Evolutionary conservation across 2,329 filamentous ascomycete genomes (phyloP).

Genomic region (Penicillium sp.): DNA sequence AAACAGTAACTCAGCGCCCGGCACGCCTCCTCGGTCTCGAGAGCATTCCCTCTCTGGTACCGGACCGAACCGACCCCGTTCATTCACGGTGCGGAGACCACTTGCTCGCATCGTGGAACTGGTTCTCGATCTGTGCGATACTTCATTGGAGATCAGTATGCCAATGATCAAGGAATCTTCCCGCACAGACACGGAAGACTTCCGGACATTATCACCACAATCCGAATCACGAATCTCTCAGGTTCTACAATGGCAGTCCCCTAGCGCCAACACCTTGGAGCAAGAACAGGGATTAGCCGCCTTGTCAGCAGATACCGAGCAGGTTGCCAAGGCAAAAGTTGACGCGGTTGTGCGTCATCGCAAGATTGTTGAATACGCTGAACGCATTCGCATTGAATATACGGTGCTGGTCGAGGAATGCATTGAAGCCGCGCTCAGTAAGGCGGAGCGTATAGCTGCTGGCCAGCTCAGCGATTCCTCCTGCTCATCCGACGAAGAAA

Average conservation of each 20-base stretch:
- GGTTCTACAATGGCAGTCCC: constrained; percentile 94
- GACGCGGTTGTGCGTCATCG: constrained; percentile 90
- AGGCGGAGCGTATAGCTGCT: constrained; percentile 81
- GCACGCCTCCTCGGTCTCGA: constrained; percentile 61
- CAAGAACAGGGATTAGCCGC: constrained; percentile 86
- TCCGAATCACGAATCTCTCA: constrained; percentile 94
- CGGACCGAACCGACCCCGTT: constrained; percentile 75
- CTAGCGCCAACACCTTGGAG: constrained; percentile 82
- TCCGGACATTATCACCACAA: constrained; percentile 90
- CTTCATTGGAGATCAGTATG: constrained; percentile 88
- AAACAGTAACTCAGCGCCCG: constrained; percentile 65
- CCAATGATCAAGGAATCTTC: constrained; percentile 81
- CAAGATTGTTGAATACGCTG: constrained; percentile 90
- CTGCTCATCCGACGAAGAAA: constrained; percentile 56
- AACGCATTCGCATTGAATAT: constrained; percentile 92
- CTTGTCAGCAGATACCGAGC: constrained; percentile 86
- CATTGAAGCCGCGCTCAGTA: constrained; percentile 84
- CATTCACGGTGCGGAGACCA: constrained; percentile 86
- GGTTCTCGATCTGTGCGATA: constrained; percentile 91
- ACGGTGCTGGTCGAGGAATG: constrained; percentile 91
- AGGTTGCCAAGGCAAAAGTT: constrained; percentile 78
- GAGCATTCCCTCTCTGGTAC: constrained; percentile 64
- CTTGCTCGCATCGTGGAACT: constrained; percentile 92
- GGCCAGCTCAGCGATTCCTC: constrained; percentile 78
- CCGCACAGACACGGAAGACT: constrained; percentile 63